Evolutionary conservation across 2,329 filamentous ascomycete species (phyloP).

Genomic region (Penicillium sp.): DNA sequence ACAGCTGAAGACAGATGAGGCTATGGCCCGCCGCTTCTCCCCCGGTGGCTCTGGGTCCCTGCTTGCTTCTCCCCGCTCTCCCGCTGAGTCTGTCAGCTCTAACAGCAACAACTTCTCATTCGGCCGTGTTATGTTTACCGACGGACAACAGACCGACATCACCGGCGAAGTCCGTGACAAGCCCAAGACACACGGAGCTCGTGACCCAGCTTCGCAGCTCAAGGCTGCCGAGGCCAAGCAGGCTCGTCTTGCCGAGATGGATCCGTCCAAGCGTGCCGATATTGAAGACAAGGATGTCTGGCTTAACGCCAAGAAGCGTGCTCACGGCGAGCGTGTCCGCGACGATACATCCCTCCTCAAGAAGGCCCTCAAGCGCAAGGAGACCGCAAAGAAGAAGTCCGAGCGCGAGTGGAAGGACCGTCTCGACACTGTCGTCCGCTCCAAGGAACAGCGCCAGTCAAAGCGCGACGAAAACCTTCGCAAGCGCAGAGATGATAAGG

Average conservation of each 20-base stretch:
- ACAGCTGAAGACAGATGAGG: constrained; percentile 61
- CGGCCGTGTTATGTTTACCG: constrained; percentile 84
- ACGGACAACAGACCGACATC: constrained; percentile 77
- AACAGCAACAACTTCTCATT: constrained; percentile 76
- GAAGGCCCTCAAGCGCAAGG: constrained; percentile 93
- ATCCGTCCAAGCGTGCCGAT: constrained; percentile 77
- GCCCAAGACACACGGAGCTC: constrained; percentile 77
- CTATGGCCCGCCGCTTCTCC: constrained; percentile 55
- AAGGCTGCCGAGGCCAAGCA: constrained; percentile 83
- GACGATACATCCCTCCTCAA: constrained; percentile 87
- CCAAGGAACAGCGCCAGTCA: constrained; percentile 75
- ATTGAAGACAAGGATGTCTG: constrained; percentile 93
- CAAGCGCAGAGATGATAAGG: constrained; percentile 75
- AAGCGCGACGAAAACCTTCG: constrained; percentile 79
- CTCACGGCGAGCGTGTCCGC: constrained; percentile 83
- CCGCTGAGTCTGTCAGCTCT: constrained; percentile 42
- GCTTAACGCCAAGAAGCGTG: constrained; percentile 85
- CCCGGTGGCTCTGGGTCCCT: constrained; percentile 62
- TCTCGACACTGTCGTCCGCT: constrained; percentile 69
- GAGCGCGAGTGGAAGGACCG: constrained; percentile 83
- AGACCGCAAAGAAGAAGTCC: constrained; percentile 85
- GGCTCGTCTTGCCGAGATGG: constrained; percentile 72
- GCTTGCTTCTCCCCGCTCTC: constrained; percentile 55
- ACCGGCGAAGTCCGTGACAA: constrained; percentile 66
- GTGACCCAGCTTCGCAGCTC: constrained; percentile 83